Percentiles rank a stretch among this genome's conserved stretches.
These are phyloP conservation scores for Metschnikowia corniflorae DNA, from an alignment of 805 yeast genomes.

Conservation along the genomic window DNA sequence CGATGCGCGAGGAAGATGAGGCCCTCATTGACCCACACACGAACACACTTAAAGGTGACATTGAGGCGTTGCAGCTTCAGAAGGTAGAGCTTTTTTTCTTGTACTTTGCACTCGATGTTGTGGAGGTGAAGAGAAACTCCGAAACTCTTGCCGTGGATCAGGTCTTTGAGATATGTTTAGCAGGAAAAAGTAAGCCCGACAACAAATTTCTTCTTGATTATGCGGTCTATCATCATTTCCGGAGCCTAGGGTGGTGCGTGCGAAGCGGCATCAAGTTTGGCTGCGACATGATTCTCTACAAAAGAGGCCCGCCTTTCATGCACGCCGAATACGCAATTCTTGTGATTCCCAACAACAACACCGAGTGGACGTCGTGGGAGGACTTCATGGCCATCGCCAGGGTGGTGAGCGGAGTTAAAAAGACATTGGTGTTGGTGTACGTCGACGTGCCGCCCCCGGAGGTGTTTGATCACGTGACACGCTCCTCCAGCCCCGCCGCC, in stretches of 20 bases:
- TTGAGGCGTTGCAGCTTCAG: slow-evolving; percentile 64
- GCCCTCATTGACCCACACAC: slow-evolving; percentile 13
- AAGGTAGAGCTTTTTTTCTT: slow-evolving; percentile 76
- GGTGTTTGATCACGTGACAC: slow-evolving; percentile 19
- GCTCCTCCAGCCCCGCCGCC: neutral
- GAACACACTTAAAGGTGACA: slow-evolving; percentile 10
- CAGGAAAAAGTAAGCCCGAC: slow-evolving; percentile 3
- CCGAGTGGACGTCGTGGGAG: slow-evolving; percentile 50
- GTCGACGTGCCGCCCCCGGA: slow-evolving; percentile 52
- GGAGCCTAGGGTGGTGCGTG: slow-evolving; percentile 93
- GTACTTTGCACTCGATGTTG: slow-evolving; percentile 50
- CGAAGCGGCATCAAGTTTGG: slow-evolving; percentile 91
- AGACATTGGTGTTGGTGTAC: slow-evolving; percentile 65
- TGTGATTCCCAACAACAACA: slow-evolving; percentile 40
- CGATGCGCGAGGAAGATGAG: slow-evolving; percentile 13
- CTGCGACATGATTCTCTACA: slow-evolving; percentile 75
- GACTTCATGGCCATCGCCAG: slow-evolving; percentile 61
- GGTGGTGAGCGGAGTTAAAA: slow-evolving; percentile 83
- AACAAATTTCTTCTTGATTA: slow-evolving; percentile 50
- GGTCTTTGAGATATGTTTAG: slow-evolving; percentile 26
- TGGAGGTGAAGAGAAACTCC: slow-evolving; percentile 29
- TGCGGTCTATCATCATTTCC: slow-evolving; percentile 78
- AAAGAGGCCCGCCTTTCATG: slow-evolving; percentile 90
- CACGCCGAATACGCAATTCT: slow-evolving; percentile 85
- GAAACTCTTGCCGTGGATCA: slow-evolving; percentile 17